Evolutionary conservation across 768 basidiomycete species (phyloP), one percentile per base, ranked within the genome.

Genomic region (Sarcodon sp.): DNA sequence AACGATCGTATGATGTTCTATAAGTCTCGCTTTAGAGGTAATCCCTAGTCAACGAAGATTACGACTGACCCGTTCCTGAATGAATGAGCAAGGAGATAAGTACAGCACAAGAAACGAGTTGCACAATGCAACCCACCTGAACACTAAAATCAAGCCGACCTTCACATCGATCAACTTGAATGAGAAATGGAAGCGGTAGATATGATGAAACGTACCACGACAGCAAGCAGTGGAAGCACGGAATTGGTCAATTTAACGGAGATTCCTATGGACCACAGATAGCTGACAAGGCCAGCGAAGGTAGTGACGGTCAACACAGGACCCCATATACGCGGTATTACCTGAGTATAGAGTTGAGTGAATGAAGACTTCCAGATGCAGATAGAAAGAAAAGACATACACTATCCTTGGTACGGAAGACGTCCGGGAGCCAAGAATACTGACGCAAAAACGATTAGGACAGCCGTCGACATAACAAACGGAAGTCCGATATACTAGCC

Each of bases 401-500:
- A 53, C 83, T 88, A 54, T 87, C 85, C 69, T 89, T 80, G 53
- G 91, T 48, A 36, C 89, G 77, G 39, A 92, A 69, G 15, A 92
- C 86, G 63, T 92, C 90, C 1, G 89, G 87, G 10, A 92, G 68
- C 89, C 90, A 93, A 12, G 86, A 87, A 60, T 87, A 89, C 85
- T 87, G 50, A 15, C 33, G 33, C 39, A 33, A 12, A 27, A 16
- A 39, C 50, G 12, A 18, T 33, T 33, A 41, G 33, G 6, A 41
- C 16, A 31, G 43, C 35, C 44, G 35, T 11, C 13, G 36, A 43
- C 53, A 48, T 11, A 54, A 49, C 46, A 34, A 36, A 46, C 21
- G 34, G 32, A 44, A 38, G 4, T 41, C 6, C 13, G 37, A 13
- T 44, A 45, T 38, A 33, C 44, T 33, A 31, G 56, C 60, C 55